Base-by-base conservation (phyloP, 495 filamentous ascomycete genomes). In the Venustampulla echinocandica region DNA sequence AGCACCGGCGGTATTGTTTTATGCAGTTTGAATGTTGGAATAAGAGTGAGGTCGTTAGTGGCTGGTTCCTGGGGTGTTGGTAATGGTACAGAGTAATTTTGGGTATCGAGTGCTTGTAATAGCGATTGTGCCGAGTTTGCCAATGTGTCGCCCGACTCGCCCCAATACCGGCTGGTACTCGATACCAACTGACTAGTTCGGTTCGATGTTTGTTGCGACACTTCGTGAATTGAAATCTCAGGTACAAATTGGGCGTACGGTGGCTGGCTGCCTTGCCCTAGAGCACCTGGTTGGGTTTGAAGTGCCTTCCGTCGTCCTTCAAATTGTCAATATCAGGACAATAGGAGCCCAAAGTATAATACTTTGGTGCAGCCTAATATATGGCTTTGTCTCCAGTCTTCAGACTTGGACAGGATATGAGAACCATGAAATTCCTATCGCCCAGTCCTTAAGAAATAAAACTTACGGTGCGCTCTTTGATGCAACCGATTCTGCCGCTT, bases 381-480 rank as follows among this genome's bases (percentile, higher is more conserved):
- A 30, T 7, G 27, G 18, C 33, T 7, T 6, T n/a, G 18, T 10
- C 4, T n/a, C n/a, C 33, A 14, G 6, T n/a, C 11, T 4, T 15
- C 11, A 15, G 27, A 6, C 13, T 6, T 13, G 13, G 27, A 30
- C 13, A 30, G 27, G 27, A 30, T 30, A 30, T 30, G 27, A n/a
- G n/a, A n/a, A n/a, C n/a, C n/a, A n/a, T n/a, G n/a, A n/a, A n/a
- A n/a, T n/a, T n/a, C n/a, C n/a, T n/a, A n/a, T n/a, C n/a, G n/a
- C n/a, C n/a, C n/a, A n/a, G n/a, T n/a, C n/a, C n/a, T n/a, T n/a
- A n/a, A n/a, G n/a, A n/a, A 24, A n/a, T 17, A 34, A 21, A 3
- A 58, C 60, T 47, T 56, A 62, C 57, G 48, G 52, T 53, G 61
- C 6, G 57, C 56, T 32, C 60, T 54, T 35, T 63, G 60, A 47